phyloP scores from a whole-genome alignment of 768 basidiomycete species.

The Suillus fuscotomentosus region DNA sequence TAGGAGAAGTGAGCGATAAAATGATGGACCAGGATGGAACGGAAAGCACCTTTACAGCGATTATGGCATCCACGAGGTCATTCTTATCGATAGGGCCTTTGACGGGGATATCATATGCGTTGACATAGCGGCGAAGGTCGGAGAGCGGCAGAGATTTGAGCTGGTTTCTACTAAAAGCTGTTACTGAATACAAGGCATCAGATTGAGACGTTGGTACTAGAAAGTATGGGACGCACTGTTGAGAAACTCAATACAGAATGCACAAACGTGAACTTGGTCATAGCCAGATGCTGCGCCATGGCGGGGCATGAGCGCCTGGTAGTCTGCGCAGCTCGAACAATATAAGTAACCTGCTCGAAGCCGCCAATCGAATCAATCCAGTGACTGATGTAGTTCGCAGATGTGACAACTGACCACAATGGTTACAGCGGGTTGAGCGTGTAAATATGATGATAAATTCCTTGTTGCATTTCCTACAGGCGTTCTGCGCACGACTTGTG shows the following conservation, averaged over 20 bases:
- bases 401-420: slow-evolving; percentile 56
- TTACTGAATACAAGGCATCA: slow-evolving; percentile 46
- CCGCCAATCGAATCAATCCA: background rate
- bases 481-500: slow-evolving; percentile 29
- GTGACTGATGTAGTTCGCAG: background rate
- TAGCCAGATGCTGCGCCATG: slow-evolving; percentile 51
- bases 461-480: slow-evolving; percentile 70
- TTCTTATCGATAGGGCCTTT: slow-evolving; percentile 73
- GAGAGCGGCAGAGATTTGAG: slow-evolving; percentile 55
- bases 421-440: slow-evolving; percentile 65
- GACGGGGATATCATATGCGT: slow-evolving; percentile 65
- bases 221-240: slow-evolving; percentile 43
- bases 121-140: slow-evolving; percentile 67
- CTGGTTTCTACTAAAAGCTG: slow-evolving; percentile 58
- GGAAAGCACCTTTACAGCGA: slow-evolving; percentile 46
- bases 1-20: slow-evolving; percentile 23
- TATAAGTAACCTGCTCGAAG: slow-evolving; percentile 58
- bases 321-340: slow-evolving; percentile 73
- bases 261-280: slow-evolving; percentile 66
- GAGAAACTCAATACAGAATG: slow-evolving; percentile 69
- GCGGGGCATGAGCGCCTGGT: slow-evolving; percentile 77
- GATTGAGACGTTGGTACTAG: background rate
- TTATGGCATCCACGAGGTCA: slow-evolving; percentile 67
- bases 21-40: background rate
- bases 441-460: slow-evolving; percentile 70